Conservation (phyloP, 73 alveolate genomes). For the Paramecium sexaurelia region DNA sequence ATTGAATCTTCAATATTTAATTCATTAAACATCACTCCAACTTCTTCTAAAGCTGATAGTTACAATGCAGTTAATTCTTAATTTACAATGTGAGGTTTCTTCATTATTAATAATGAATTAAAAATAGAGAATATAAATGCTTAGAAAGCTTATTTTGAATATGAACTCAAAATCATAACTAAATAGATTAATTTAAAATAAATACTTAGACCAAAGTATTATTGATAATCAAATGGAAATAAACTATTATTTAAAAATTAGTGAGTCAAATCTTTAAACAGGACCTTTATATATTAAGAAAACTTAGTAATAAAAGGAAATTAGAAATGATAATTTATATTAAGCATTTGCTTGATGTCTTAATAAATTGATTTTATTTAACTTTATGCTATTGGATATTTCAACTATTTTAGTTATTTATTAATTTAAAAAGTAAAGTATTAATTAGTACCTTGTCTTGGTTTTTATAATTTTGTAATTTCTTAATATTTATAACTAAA, state of each 20-base stretch:
- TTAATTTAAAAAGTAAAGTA: background rate
- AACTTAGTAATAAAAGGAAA: background rate
- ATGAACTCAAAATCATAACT: background rate
- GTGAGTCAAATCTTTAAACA: background rate
- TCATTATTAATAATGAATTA: background rate
- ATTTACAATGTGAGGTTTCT: background rate
- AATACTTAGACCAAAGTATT: background rate
- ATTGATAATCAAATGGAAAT: constrained; percentile 2
- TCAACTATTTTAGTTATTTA: background rate
- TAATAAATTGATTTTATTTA: background rate
- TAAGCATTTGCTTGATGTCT: background rate
- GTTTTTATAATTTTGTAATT: background rate
- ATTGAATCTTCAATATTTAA: constrained; percentile 1
- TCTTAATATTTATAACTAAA: constrained; percentile 30
- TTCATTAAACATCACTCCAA: background rate
- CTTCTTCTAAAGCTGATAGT: constrained; percentile 5
- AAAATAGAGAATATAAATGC: background rate
- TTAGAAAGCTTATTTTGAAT: background rate
- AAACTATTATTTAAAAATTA: background rate
- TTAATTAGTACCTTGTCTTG: background rate
- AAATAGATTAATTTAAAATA: background rate
- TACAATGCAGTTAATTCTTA: background rate
- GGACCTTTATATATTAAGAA: background rate
- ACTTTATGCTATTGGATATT: background rate
- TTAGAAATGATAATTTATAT: background rate